These are phyloP conservation scores for Bjerkandera adusta DNA, from an alignment of 1,284 basidiomycete species.

Conservation along the genomic window DNA sequence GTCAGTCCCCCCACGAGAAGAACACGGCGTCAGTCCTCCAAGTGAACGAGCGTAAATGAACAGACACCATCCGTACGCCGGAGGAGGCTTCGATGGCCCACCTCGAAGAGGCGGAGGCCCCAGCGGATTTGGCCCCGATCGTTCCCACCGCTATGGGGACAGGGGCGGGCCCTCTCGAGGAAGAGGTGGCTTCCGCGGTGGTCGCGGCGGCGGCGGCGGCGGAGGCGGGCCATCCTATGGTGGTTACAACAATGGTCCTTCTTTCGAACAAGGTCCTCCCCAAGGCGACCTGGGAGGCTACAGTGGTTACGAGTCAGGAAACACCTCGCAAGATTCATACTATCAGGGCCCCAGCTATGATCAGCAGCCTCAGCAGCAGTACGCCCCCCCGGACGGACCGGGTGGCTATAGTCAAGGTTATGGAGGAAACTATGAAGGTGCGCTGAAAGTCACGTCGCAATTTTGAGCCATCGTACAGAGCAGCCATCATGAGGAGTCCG, in stretches of 20 bases:
- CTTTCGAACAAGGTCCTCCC: constrained; percentile 62
- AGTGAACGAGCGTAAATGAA: constrained; percentile 51
- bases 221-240: constrained; percentile 38
- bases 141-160: constrained; percentile 63
- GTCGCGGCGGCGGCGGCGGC: constrained; percentile 45
- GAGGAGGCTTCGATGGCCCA: constrained; percentile 60
- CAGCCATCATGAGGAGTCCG: constrained; percentile 9
- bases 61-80: constrained; percentile 81
- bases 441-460: constrained; percentile 49
- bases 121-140: constrained; percentile 66
- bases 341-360: constrained; percentile 60
- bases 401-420: constrained; percentile 54
- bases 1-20: constrained; percentile 3
- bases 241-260: constrained; percentile 47
- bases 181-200: constrained; percentile 55
- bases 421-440: constrained; percentile 75
- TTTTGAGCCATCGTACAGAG: constrained; percentile 19
- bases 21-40: background rate
- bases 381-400: constrained; percentile 40
- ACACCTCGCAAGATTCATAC: constrained; percentile 57
- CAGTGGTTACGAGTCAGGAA: constrained; percentile 62
- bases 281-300: constrained; percentile 61
- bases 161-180: constrained; percentile 58
- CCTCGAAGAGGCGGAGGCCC: constrained; percentile 61
- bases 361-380: constrained; percentile 42